Percentiles rank a stretch among this genome's conserved stretches.
phyloP scores from a whole-genome alignment of 768 basidiomycete species.

The Suillus ampliporus region DNA sequence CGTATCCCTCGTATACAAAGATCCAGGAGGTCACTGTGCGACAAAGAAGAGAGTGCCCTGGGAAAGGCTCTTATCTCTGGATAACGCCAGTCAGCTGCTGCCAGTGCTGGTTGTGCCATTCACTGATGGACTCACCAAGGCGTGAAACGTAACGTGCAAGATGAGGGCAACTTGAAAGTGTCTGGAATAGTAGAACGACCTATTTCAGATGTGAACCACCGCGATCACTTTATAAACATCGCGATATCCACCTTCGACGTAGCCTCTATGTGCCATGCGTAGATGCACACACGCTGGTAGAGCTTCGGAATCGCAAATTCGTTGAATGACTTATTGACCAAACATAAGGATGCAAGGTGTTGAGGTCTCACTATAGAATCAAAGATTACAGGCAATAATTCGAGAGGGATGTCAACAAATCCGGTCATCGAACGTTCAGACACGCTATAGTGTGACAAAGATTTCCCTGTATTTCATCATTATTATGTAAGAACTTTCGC shows the following conservation, averaged over 20 bases:
- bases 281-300: constrained; percentile 65
- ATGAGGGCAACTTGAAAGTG: constrained; percentile 56
- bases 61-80: constrained; percentile 80
- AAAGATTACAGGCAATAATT: constrained; percentile 64
- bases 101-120: constrained; percentile 5
- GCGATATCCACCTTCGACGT: constrained; percentile 57
- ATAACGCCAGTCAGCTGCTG: constrained; percentile 2
- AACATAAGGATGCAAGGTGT: constrained; percentile 56
- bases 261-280: constrained; percentile 72
- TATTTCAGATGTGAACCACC: constrained; percentile 28
- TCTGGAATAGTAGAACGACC: constrained; percentile 67
- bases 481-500: no score
- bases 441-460: no score
- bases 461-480: no score
- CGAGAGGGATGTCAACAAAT: constrained; percentile 67
- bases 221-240: neutral
- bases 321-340: constrained; percentile 64
- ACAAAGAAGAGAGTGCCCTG: constrained; percentile 44
- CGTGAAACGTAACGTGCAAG: constrained; percentile 63
- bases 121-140: constrained; percentile 54
- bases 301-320: constrained; percentile 53
- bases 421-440: constrained; percentile 43
- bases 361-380: constrained; percentile 54
- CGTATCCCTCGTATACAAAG: constrained; percentile 55
- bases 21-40: constrained; percentile 41